A percentile compares a stretch with the other conserved stretches of the same genome.
Conservation (phyloP, 1,284 basidiomycete species). For the Puccinia sorghi region DNA sequence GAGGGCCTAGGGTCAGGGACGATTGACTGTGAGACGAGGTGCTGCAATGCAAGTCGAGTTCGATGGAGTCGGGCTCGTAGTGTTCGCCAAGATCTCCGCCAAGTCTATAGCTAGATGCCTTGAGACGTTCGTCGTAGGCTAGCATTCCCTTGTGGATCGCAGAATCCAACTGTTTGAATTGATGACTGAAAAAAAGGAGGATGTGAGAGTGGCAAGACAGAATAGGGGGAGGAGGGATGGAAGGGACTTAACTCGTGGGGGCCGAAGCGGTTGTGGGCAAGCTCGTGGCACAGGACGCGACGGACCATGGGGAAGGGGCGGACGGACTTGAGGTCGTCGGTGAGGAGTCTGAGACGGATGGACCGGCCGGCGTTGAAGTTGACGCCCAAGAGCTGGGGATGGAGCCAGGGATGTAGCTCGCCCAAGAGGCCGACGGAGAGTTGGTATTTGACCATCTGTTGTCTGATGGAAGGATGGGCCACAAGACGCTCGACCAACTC, state of each 20-base stretch:
- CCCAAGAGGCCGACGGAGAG: conserved; percentile 15
- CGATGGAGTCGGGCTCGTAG: conserved; percentile 24
- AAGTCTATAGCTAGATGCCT: conserved; percentile 29
- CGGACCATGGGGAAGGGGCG: conserved; percentile 29
- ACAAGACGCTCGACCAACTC: conserved; percentile 13
- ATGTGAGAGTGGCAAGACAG: too few species aligned
- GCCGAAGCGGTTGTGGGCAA: conserved; percentile 35
- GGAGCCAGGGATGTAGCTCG: conserved; percentile 20
- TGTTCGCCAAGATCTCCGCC: conserved; percentile 39
- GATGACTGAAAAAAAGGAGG: background rate
- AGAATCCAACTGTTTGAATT: conserved; percentile 38
- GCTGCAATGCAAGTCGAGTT: conserved; percentile 22
- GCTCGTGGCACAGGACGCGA: conserved; percentile 39
- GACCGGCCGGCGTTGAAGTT: conserved; percentile 28
- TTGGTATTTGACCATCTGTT: conserved; percentile 25
- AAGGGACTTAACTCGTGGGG: conserved; percentile 29
- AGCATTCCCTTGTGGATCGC: conserved; percentile 29
- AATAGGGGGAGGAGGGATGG: background rate
- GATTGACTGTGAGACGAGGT: background rate
- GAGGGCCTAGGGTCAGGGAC: background rate
- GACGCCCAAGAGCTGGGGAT: conserved; percentile 32
- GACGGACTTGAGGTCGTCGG: conserved; percentile 28
- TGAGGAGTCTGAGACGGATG: conserved; percentile 29
- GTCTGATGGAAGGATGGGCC: conserved; percentile 14
- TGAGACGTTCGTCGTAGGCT: conserved; percentile 19